phyloP scores from a whole-genome alignment of 2,329 filamentous ascomycete genomes.

The Pseudonectria foliicola region DNA sequence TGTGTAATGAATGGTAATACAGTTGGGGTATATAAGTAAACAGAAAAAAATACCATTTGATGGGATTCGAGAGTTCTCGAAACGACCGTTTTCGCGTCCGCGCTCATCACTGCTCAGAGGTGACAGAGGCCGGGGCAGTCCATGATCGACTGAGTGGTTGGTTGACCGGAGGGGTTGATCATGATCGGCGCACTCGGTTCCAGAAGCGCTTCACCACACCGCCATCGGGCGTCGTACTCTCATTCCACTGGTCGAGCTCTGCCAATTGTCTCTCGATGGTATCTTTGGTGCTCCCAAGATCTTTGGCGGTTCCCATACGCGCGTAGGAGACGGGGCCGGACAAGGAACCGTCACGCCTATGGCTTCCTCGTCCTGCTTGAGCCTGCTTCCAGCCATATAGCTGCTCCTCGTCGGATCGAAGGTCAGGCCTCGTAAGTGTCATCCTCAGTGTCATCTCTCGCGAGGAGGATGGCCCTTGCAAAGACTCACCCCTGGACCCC shows the following conservation, averaged over 20 bases:
- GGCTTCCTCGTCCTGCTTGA: slow-evolving; percentile 37
- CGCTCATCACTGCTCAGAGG: too few relatives aligned
- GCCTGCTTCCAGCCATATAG: slow-evolving; percentile 60
- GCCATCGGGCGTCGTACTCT: slow-evolving; percentile 31
- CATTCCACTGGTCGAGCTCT: slow-evolving; percentile 43
- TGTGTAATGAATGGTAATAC: background rate
- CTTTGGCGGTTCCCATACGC: slow-evolving; percentile 36
- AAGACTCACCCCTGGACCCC: slow-evolving; percentile 33
- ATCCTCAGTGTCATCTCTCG: slow-evolving; percentile 93
- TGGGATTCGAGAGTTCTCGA: too few relatives aligned
- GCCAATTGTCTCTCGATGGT: slow-evolving; percentile 48
- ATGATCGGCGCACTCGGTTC: slow-evolving; percentile 50
- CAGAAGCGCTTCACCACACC: slow-evolving; percentile 57
- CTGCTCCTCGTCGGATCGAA: slow-evolving; percentile 67
- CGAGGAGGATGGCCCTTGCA: slow-evolving; percentile 48
- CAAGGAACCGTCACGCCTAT: slow-evolving; percentile 26
- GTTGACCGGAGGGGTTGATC: too few relatives aligned
- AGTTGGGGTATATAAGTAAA: too few relatives aligned
- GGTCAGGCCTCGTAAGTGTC: slow-evolving; percentile 85
- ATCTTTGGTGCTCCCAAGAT: slow-evolving; percentile 41
- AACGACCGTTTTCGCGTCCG: too few relatives aligned
- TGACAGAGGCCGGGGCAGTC: too few relatives aligned
- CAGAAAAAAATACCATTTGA: too few relatives aligned
- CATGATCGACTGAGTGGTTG: too few relatives aligned
- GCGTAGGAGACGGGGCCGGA: slow-evolving; percentile 14